A percentile compares a stretch with the other conserved stretches of the same genome.
These are phyloP conservation scores for Dipteronia dyeriana DNA, from an alignment of 345 rosid genomes.

Conservation along the genomic window DNA sequence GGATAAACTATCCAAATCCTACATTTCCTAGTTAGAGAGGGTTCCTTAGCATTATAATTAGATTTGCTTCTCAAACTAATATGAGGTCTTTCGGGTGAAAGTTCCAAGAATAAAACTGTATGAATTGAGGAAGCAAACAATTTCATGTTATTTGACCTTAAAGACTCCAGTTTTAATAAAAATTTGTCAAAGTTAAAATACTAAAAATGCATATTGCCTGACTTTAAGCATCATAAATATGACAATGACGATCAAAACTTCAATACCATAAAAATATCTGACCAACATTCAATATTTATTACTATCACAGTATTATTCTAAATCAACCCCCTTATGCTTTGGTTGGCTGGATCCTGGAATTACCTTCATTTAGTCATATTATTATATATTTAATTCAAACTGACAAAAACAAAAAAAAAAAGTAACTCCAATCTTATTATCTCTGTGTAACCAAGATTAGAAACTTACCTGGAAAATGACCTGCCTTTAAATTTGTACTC, in stretches of 20 bases:
- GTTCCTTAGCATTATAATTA: background rate
- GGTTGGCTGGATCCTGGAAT: background rate
- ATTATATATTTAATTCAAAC: background rate
- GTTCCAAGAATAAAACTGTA: background rate
- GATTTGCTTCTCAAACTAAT: background rate
- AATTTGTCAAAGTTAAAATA: background rate
- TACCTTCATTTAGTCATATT: background rate
- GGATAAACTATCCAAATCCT: no score
- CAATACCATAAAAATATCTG: background rate
- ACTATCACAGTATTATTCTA: background rate
- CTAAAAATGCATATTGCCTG: background rate
- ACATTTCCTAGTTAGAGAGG: no score
- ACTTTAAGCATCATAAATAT: background rate
- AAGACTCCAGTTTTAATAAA: background rate
- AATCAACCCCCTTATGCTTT: background rate
- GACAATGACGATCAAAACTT: background rate
- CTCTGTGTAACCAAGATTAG: background rate
- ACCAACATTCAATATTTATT: background rate
- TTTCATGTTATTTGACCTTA: background rate
- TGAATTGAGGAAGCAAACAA: background rate
- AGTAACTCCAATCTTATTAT: background rate
- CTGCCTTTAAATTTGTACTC: constrained; percentile 32
- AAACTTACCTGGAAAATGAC: constrained; percentile 26
- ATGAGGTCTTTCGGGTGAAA: background rate
- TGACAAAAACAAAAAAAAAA: no score